phyloP scores from a whole-genome alignment of 306 rosid genomes.

The Ochetophila trinervis region DNA sequence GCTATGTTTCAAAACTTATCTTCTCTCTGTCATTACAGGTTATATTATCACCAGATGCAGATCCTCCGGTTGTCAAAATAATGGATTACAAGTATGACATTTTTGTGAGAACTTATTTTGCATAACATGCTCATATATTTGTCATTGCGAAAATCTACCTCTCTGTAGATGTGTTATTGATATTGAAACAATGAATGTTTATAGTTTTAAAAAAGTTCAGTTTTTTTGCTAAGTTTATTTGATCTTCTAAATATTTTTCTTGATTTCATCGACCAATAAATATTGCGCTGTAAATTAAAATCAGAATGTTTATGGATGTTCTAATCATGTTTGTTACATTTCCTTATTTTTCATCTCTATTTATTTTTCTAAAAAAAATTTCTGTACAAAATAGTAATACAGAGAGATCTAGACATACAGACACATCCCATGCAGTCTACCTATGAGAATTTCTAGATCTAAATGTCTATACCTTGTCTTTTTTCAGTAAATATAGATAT shows the following conservation, averaged over 20 bases:
- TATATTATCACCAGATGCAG: constrained; percentile 85
- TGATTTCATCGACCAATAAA: not conserved
- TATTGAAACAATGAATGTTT: not conserved
- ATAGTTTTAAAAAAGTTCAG: not conserved
- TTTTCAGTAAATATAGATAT: constrained; percentile 84
- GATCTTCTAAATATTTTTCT: not conserved
- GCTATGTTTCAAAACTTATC: not conserved
- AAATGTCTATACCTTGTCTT: constrained; percentile 21
- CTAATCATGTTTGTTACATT: not conserved
- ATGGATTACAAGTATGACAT: constrained; percentile 79
- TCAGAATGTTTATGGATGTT: not conserved
- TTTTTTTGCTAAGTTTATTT: not conserved
- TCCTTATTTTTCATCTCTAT: not conserved
- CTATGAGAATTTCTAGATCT: constrained; percentile 3
- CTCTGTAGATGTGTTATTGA: not conserved
- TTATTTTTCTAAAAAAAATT: not conserved
- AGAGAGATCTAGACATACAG: not conserved
- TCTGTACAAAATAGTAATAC: not conserved
- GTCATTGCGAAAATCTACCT: not conserved
- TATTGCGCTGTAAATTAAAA: constrained; percentile 1
- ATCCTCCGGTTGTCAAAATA: constrained; percentile 92
- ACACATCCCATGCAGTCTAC: not conserved
- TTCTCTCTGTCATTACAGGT: constrained; percentile 51
- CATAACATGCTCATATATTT: not conserved
- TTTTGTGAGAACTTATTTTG: not conserved